phyloP scores from a whole-genome alignment of 495 filamentous ascomycete species.

The Elaphomyces granulatus region DNA sequence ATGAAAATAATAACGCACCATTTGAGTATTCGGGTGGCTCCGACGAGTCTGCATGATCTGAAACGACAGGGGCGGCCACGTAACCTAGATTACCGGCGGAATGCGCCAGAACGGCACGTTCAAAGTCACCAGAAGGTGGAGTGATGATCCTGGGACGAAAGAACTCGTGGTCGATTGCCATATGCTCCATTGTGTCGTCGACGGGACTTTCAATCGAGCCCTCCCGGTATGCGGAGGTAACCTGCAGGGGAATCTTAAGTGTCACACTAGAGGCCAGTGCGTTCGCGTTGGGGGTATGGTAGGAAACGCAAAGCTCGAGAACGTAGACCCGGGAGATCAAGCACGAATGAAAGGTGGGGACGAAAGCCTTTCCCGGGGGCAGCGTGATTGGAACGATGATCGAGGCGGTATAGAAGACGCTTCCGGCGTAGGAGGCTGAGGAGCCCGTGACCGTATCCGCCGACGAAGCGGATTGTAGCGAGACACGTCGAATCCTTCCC shows the following conservation, averaged over 20 bases:
- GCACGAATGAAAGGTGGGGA: slow-evolving; percentile 85
- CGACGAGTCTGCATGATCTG: no score
- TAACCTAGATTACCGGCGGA: no score
- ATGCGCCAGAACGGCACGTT: not conserved
- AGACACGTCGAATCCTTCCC: slow-evolving; percentile 40
- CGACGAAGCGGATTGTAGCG: slow-evolving; percentile 31
- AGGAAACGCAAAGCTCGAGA: slow-evolving; percentile 50
- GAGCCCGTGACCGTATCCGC: slow-evolving; percentile 21
- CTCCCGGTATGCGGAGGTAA: slow-evolving; percentile 27
- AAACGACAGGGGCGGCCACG: no score
- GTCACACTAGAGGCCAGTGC: slow-evolving; percentile 39
- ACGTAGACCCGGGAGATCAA: slow-evolving; percentile 66
- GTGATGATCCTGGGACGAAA: slow-evolving; percentile 25
- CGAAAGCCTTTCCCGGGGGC: slow-evolving; percentile 53
- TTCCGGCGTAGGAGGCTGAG: slow-evolving; percentile 28
- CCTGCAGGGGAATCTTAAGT: slow-evolving; percentile 64
- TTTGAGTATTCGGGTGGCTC: no score
- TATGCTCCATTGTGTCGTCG: slow-evolving; percentile 17
- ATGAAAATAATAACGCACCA: no score
- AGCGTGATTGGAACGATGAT: slow-evolving; percentile 62
- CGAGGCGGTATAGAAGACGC: slow-evolving; percentile 48
- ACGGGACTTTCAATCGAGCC: not conserved
- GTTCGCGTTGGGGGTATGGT: slow-evolving; percentile 43
- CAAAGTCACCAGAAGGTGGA: slow-evolving; percentile 6
- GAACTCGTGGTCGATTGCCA: slow-evolving; percentile 24